Evolutionary conservation across 208 protist genomes (phyloP), one percentile per base, ranked within the genome.

Genomic region (Angomonas ambiguus): DNA sequence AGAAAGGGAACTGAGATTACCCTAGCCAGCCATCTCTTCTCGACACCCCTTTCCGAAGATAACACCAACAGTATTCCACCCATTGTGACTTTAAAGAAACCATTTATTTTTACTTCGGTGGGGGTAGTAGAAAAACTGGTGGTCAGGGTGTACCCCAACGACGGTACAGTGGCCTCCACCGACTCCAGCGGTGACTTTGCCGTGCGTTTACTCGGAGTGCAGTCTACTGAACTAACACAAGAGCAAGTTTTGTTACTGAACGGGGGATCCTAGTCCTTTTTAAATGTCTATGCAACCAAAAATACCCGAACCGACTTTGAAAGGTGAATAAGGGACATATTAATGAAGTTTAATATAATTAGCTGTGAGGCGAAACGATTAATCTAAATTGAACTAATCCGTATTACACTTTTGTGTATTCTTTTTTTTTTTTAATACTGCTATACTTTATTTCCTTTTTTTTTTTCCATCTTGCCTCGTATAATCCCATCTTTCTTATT

Each of bases 161-260:
- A 41, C 35, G 13, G 35, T 13, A 41, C 35, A 41, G 33, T 70
- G 70, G 41, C 42, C 31, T 25, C 35, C 13, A 41, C 35, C 8
- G 35, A 41, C 49, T 76, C 76, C 24, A 4, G 35, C 13, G 72
- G 80, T 1, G 70, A 45, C 11, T 89, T 82, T 56, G 51, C 56
- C 13, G 83, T 86, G 11, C 77, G 69, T 30, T 61, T 89, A 30
- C 65, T 71, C 38, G 83, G 83, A 24, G 56, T 85, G 10, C 83
- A 89, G 62, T 60, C 79, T 59, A 89, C 83, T 6, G 57, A 59
- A 41, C 64, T 89, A 61, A 81, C 79, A 2, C 42, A 76, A 5
- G 68, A 86, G 49, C 83, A 89, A 61, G 74, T 89, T 35, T 20
- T 81, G 11, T 38, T 89, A 10, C 41, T 85, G 35, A 41, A 41